phyloP scores from a whole-genome alignment of 495 filamentous ascomycete species.

The Annulohypoxylon stygium region DNA sequence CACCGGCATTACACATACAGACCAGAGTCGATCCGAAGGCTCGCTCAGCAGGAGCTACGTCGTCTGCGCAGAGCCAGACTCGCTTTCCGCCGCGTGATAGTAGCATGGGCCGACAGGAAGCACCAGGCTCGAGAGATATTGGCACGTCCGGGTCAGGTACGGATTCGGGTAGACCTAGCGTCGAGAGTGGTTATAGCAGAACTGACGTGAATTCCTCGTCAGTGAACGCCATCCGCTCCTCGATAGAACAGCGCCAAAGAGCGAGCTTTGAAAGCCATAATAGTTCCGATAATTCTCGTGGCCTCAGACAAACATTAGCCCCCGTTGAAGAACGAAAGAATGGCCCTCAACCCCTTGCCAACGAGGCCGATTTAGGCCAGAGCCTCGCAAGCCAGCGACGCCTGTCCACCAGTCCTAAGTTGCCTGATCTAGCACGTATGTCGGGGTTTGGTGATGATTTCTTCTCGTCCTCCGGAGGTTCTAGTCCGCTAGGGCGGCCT shows the following conservation, averaged over 20 bases:
- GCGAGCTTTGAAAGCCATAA: slow-evolving; percentile 49
- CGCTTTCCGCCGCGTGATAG: slow-evolving; percentile 71
- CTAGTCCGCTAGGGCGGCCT: slow-evolving; percentile 14
- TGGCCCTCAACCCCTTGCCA: slow-evolving; percentile 60
- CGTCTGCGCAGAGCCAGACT: slow-evolving; percentile 43
- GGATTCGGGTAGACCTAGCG: slow-evolving; percentile 64
- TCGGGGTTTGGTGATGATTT: slow-evolving; percentile 72
- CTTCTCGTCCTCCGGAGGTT: slow-evolving; percentile 50
- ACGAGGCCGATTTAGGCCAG: neutral
- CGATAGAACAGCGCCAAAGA: slow-evolving; percentile 37
- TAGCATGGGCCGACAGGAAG: slow-evolving; percentile 65
- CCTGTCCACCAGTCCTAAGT: slow-evolving; percentile 63
- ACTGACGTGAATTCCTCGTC: slow-evolving; percentile 19
- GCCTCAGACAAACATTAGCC: slow-evolving; percentile 59
- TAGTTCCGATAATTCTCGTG: slow-evolving; percentile 50
- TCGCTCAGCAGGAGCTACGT: slow-evolving; percentile 3
- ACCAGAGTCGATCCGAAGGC: slow-evolving; percentile 25
- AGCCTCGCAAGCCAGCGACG: slow-evolving; percentile 33
- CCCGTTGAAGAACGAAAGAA: slow-evolving; percentile 70
- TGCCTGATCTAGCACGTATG: slow-evolving; percentile 75
- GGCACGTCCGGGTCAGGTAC: slow-evolving; percentile 43
- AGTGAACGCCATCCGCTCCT: slow-evolving; percentile 14
- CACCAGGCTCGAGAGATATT: slow-evolving; percentile 47
- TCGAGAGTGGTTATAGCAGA: slow-evolving; percentile 54
- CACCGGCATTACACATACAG: slow-evolving; percentile 43